Base-by-base conservation (phyloP, 208 protist genomes). In the Trypanosoma avium region DNA sequence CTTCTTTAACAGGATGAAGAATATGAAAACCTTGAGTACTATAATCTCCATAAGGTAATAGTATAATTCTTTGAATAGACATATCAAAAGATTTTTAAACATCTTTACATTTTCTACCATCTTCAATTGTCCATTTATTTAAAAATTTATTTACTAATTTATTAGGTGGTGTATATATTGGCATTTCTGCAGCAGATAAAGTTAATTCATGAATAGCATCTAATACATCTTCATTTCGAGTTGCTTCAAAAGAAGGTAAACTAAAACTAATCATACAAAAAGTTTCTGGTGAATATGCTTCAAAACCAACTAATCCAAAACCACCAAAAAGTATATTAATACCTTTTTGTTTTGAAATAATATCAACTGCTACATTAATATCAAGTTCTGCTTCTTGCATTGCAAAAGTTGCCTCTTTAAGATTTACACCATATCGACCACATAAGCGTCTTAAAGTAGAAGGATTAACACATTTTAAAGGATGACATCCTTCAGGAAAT, bases 121-220 rank as follows among this genome's bases (percentile, higher is more conserved):
- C 82, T 49, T 94, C 83, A 15, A 74, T 85, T 0, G 90, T 90
- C 86, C 90, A 95, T 45, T 88, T 48, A 26, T 75, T 74, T 17
- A 81, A 26, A 58, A 95, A 91, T 50, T 73, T 84, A 32, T 83
- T 58, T 19, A 89, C 62, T 22, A 93, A 61, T 12, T 79, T 53
- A 42, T 64, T 42, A 13, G 47, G 59, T 40, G 86, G 79, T 6
- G 72, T 78, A 75, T 95, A 86, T 2, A 93, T 67, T 3, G 90
- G 90, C 26, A 95, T 38, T 66, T 95, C 90, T 27, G 86, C 86
- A 6, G 90, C 90, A 22, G 86, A 93, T 4, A 95, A 74, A 10
- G 85, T 92, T 46, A 95, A 72, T 60, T 95, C 90, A 62, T 95
- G 90, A 36, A 95, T 84, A 13, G 74, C 82, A 56, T 95, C 90